phyloP scores from a whole-genome alignment of 805 yeast species.

The Ogataea zsoltii region DNA sequence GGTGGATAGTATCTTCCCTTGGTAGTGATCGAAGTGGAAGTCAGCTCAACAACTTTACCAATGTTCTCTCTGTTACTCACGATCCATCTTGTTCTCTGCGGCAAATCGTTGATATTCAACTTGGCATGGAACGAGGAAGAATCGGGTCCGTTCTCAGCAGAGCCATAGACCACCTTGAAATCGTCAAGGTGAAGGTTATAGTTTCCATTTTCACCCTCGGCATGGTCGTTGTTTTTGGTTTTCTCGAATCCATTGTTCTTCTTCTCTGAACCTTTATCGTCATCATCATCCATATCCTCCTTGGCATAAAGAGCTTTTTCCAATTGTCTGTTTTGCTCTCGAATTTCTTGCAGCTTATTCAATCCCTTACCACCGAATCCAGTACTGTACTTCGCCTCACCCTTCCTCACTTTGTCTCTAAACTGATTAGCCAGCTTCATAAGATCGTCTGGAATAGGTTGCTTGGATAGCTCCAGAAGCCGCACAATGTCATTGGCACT shows the following conservation, averaged over 20 bases:
- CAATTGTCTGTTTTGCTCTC: slow-evolving; percentile 50
- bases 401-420: slow-evolving; percentile 60
- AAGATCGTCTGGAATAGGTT: slow-evolving; percentile 53
- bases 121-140: slow-evolving; percentile 59
- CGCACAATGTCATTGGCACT: slow-evolving; percentile 68
- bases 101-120: slow-evolving; percentile 79
- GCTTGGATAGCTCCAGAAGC: slow-evolving; percentile 61
- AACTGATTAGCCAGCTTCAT: slow-evolving; percentile 53
- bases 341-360: slow-evolving; percentile 66
- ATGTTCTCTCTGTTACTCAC: slow-evolving; percentile 69
- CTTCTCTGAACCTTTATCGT: slow-evolving; percentile 2
- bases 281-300: slow-evolving; percentile 25
- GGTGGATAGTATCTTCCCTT: slow-evolving; percentile 77
- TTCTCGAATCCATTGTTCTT: slow-evolving; percentile 29
- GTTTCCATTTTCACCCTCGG: slow-evolving; percentile 1
- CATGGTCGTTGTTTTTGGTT: slow-evolving; percentile 19
- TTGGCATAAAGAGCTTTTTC: slow-evolving; percentile 52
- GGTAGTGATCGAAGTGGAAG: slow-evolving; percentile 75
- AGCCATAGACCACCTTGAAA: slow-evolving; percentile 47
- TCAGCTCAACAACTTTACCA: slow-evolving; percentile 63
- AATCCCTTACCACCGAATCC: slow-evolving; percentile 96
- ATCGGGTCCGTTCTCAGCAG: slow-evolving; percentile 45
- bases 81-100: slow-evolving; percentile 77
- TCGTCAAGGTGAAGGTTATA: slow-evolving; percentile 35
- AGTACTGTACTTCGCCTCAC: slow-evolving; percentile 59